A percentile compares a stretch with the other conserved stretches of the same genome.
Evolutionary conservation across 1,284 basidiomycete genomes (phyloP).

Genomic region (Puccinia polysora): DNA sequence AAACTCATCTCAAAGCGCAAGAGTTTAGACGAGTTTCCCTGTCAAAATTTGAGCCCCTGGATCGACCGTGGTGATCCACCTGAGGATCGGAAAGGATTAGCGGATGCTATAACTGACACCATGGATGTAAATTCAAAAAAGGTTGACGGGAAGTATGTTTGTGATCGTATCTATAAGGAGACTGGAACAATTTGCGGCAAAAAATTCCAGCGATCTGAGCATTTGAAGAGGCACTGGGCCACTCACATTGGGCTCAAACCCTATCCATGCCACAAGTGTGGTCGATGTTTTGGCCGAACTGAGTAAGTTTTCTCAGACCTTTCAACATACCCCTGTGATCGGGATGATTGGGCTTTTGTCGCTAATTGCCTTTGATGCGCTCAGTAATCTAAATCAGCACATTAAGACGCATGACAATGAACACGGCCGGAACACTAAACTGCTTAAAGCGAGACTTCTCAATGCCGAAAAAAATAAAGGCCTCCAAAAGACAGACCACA

Average conservation of each 20-base stretch:
- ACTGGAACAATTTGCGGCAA: neutral
- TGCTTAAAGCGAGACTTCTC: slow-evolving; percentile 20
- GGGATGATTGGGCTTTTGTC: no score
- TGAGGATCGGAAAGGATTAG: neutral
- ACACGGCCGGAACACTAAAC: slow-evolving; percentile 18
- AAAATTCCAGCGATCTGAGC: neutral
- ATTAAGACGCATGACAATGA: slow-evolving; percentile 13
- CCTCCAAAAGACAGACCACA: no score
- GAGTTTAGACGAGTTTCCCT: no score
- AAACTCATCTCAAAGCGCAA: no score
- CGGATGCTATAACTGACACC: neutral
- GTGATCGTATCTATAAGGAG: neutral
- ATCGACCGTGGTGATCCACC: no score
- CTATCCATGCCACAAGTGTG: neutral
- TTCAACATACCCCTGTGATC: no score
- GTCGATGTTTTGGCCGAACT: neutral
- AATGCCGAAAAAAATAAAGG: no score
- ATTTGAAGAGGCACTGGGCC: neutral
- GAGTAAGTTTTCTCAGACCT: neutral
- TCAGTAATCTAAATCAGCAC: slow-evolving; percentile 10
- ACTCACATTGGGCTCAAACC: neutral
- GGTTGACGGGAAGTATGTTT: slow-evolving; percentile 3
- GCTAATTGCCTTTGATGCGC: no score
- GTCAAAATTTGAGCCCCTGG: no score
- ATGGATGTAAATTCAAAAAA: no score